Percentiles rank a stretch among this genome's conserved stretches.
Conservation (phyloP, 164 flowering plant genomes). For the Aristolochia fimbriata region DNA sequence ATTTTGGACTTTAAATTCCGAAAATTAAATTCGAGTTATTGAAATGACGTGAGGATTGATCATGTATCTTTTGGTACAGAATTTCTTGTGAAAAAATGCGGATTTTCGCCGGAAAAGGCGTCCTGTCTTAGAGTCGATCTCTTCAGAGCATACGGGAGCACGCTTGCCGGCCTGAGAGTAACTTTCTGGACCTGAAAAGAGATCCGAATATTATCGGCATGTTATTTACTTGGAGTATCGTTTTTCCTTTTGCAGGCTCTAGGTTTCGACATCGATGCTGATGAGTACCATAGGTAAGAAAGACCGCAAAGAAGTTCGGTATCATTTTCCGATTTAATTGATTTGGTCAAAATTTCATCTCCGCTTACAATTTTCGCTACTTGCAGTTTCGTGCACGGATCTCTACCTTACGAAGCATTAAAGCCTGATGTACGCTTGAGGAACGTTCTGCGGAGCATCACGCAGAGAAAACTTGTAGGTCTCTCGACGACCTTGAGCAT, state of each 20-base stretch:
- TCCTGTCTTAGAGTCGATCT: slow-evolving; percentile 52
- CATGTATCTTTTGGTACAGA: slow-evolving; percentile 24
- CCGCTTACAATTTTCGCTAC: neutral
- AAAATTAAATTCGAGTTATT: neutral
- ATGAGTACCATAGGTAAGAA: slow-evolving; percentile 27
- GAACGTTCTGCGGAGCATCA: slow-evolving; percentile 46
- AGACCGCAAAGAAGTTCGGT: too few species aligned
- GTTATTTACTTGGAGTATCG: neutral
- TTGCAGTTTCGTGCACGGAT: slow-evolving; percentile 85
- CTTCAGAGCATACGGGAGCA: slow-evolving; percentile 74
- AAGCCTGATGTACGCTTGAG: slow-evolving; percentile 53
- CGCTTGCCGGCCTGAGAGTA: slow-evolving; percentile 93
- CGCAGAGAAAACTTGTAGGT: slow-evolving; percentile 60
- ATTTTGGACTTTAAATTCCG: neutral
- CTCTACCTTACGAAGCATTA: slow-evolving; percentile 70
- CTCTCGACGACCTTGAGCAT: neutral
- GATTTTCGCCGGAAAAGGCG: slow-evolving; percentile 46
- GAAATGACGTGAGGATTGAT: neutral
- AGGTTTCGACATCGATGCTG: slow-evolving; percentile 24
- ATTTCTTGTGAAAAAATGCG: slow-evolving; percentile 62
- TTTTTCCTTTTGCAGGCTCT: slow-evolving; percentile 12
- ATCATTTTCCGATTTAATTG: too few species aligned
- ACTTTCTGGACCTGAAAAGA: slow-evolving; percentile 2
- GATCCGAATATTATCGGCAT: neutral
- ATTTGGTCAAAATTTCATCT: neutral